Conservation (phyloP, 2,329 filamentous ascomycete species). For the Fusarium sp. region DNA sequence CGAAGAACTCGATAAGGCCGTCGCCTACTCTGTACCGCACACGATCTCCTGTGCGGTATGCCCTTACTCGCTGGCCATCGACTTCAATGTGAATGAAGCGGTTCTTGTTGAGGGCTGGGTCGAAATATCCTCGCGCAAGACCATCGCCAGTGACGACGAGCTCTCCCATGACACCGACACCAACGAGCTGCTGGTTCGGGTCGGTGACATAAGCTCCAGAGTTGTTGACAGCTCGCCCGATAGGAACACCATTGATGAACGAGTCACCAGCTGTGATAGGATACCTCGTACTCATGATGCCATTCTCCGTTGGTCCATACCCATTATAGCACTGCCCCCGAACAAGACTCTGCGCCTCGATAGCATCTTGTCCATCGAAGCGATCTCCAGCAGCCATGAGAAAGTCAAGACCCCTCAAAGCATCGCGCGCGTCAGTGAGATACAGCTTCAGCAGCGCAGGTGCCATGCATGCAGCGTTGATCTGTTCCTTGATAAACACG, state of each 20-base stretch:
- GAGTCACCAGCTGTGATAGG: not conserved
- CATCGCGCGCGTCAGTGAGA: not conserved
- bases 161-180: constrained; percentile 38
- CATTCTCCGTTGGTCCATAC: constrained; percentile 42
- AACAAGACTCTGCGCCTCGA: not conserved
- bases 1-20: constrained; percentile 26
- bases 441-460: constrained; percentile 30
- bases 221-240: constrained; percentile 35
- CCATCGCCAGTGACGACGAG: constrained; percentile 40
- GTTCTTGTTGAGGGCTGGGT: not conserved
- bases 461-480: constrained; percentile 7
- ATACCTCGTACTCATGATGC: constrained; percentile 28
- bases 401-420: constrained; percentile 5
- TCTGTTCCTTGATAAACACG: not conserved
- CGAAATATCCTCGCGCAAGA: constrained; percentile 23
- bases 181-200: constrained; percentile 20
- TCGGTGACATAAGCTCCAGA: constrained; percentile 38
- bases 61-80: not conserved
- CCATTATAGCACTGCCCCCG: constrained; percentile 2
- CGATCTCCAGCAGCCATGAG: constrained; percentile 27
- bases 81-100: constrained; percentile 27
- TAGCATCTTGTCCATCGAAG: constrained; percentile 13
- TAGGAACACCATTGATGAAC: constrained; percentile 33
- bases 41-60: constrained; percentile 39
- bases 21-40: constrained; percentile 23